Base-by-base conservation (phyloP, 768 basidiomycete genomes). In the Hebeloma cylindrosporum region DNA sequence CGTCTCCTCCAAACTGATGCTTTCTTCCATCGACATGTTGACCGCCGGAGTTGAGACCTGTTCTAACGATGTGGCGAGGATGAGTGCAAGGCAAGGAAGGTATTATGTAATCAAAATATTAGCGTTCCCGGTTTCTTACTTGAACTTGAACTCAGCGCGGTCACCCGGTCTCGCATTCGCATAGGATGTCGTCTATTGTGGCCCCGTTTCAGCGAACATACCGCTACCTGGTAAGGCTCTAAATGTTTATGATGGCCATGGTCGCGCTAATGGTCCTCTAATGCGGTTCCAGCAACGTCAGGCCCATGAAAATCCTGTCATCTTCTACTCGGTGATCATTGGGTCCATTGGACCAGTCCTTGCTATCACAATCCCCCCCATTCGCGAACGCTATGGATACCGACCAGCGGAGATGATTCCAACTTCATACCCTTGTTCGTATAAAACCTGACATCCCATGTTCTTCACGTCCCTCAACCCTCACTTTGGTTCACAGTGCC, bases 1-100 rank as follows among this genome's bases (percentile, higher is more conserved):
- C 27, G 93, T 94, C 74, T 94, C 92, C 60, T 93, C 92, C 60
- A 95, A 79, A 60, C 87, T 88, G 62, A 95, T 87, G 54, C 88
- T 85, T 66, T 89, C 82, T 72, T 91, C 86, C 85, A 88, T 83
- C 13, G 83, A 77, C 74, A 78, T 80, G 47, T 51, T 67, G 60
- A 45, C n/a, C n/a, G 43, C 25, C 39, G 43, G 29, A 23, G 43
- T 32, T 16, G 23, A 33, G 36, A 51, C 33, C 40, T 35, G 42
- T 38, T 31, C 32, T 40, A 31, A 53, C 43, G 21, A 23, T 31
- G 36, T 62, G 58, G 55, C 51, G 60, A 56, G 53, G 57, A 55
- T 30, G 36, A 33, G 29, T 35, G 11, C 31, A 21, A 35, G 36
- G 40, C 38, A 40, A 29, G 33, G 45, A 37, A 32, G 16, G 34